These are phyloP conservation scores for Astrephomene gubernaculifera DNA, from an alignment of 139 green algal species.

Conservation along the genomic window DNA sequence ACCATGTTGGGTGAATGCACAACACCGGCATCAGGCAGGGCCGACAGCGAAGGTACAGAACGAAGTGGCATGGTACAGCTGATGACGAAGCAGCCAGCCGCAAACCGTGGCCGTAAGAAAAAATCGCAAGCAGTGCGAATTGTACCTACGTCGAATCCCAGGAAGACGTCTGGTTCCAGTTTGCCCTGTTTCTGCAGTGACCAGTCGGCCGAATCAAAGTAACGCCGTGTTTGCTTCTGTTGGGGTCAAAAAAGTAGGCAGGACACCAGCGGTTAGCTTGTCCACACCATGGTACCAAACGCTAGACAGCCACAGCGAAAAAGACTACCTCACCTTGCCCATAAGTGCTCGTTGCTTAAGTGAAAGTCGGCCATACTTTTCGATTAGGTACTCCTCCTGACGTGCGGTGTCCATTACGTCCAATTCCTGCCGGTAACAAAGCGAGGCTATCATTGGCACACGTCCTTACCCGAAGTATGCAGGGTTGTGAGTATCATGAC, in stretches of 20 bases:
- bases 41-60: neutral
- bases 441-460: neutral
- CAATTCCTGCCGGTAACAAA: neutral
- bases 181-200: conserved; percentile 26
- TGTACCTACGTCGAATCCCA: conserved; percentile 10
- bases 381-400: conserved; percentile 9
- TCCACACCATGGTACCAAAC: too few species aligned
- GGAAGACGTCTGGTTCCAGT: conserved; percentile 13
- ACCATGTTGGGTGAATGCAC: too few species aligned
- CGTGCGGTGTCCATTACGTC: conserved; percentile 5
- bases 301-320: too few species aligned
- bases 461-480: neutral
- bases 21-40: neutral
- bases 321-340: conserved; percentile 10
- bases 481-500: neutral
- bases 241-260: neutral
- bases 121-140: neutral
- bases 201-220: conserved; percentile 31
- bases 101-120: neutral
- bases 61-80: neutral
- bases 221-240: neutral
- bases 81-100: neutral
- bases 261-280: too few species aligned
- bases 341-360: conserved; percentile 9
- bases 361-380: neutral